A percentile compares a stretch with the other conserved stretches of the same genome.
phyloP scores from a whole-genome alignment of 768 basidiomycete genomes.

The Xanthoconium purpureum region DNA sequence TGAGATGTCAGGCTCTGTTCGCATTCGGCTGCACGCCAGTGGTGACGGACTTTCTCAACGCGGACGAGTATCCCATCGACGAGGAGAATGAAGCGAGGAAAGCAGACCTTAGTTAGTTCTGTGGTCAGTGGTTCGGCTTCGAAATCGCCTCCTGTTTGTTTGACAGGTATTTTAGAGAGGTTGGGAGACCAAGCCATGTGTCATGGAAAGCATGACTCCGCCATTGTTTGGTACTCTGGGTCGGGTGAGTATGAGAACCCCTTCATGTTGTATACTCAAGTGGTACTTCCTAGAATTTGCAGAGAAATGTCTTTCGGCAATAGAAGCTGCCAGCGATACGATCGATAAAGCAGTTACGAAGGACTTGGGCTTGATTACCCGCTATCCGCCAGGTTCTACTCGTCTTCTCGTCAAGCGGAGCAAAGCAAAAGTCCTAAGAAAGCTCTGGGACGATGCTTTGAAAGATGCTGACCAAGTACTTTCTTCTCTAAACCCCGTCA shows the following conservation, averaged over 20 bases:
- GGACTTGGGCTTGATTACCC: not conserved
- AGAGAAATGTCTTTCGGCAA: not conserved
- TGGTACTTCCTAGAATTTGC: not conserved
- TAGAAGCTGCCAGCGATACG: not conserved
- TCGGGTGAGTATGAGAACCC: not conserved
- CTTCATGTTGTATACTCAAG: not conserved
- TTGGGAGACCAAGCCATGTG: constrained; percentile 10
- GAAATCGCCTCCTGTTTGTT: not conserved
- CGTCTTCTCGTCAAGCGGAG: constrained; percentile 1
- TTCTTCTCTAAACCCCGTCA: not conserved
- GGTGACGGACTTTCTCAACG: not conserved
- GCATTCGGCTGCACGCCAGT: not conserved
- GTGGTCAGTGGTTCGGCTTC: constrained; percentile 4
- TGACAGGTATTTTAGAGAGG: not conserved
- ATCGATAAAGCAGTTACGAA: not conserved
- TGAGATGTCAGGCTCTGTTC: constrained; percentile 7
- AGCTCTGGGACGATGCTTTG: not conserved
- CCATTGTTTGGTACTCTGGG: constrained; percentile 10
- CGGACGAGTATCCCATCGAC: not conserved
- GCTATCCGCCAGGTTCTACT: not conserved
- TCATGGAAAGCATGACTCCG: not conserved
- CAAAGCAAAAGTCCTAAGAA: not conserved
- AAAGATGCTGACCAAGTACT: not conserved
- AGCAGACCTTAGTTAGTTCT: constrained; percentile 6
- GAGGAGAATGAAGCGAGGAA: constrained; percentile 6